Evolutionary conservation across 768 basidiomycete species (phyloP).

Genomic region (Leccinum subgranulosum): DNA sequence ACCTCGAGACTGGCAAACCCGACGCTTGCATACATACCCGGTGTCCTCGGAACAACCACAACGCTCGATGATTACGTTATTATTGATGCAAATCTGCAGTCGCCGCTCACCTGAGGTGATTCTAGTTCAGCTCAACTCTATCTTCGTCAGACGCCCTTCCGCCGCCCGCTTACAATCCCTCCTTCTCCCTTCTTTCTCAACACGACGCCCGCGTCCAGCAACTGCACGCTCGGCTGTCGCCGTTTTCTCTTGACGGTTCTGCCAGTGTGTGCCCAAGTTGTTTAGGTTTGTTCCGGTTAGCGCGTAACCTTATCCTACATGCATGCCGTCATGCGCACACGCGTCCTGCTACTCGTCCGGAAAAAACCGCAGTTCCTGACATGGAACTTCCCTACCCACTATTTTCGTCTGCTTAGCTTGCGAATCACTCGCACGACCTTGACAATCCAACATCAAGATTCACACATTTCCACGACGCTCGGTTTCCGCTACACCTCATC

Average conservation of each 20-base stretch:
- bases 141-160: background rate
- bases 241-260: background rate
- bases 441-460: slow-evolving; percentile 4
- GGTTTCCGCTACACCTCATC: slow-evolving; percentile 1
- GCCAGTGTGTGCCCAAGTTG: background rate
- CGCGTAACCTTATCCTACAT: background rate
- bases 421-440: slow-evolving; percentile 5
- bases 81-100: background rate
- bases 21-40: background rate
- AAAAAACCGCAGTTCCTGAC: slow-evolving; percentile 13
- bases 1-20: no score
- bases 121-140: background rate
- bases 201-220: background rate
- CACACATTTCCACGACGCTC: slow-evolving; percentile 20
- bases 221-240: background rate
- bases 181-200: background rate
- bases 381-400: background rate
- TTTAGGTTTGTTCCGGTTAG: background rate
- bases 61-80: background rate
- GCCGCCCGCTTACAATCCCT: background rate
- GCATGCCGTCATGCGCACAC: slow-evolving; percentile 5
- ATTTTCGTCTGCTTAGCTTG: background rate
- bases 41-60: background rate
- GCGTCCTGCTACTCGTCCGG: slow-evolving; percentile 2
- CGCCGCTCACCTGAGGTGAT: background rate